Evolutionary conservation across 148 eudicot species (phyloP), one percentile per base, ranked within the genome.

Genomic region (Chenopodium formosanum): DNA sequence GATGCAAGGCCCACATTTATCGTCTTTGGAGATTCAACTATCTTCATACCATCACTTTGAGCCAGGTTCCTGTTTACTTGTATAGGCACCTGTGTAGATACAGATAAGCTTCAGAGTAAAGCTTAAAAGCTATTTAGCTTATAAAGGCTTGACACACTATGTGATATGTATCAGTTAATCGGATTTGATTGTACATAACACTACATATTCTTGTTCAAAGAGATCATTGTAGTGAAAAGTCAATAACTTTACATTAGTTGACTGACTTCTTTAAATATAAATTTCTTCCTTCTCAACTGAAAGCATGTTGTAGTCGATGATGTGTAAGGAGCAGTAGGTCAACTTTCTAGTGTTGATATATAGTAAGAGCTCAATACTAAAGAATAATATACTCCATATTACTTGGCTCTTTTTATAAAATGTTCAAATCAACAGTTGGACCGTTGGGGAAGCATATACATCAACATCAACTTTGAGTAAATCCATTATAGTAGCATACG

Each of bases 51-150:
- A 89, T 96, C 98, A 81, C 88, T 94, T 67, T 90, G 89, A 70
- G 92, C 98, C 91, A 96, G 87, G 79, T 81, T 79, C 84, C 88
- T 96, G 91, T 94, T 94, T 11, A 96, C 98, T 89, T 94, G 99
- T 85, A 96, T 92, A 53, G 99, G 98, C 50, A 91, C 99, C 99
- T 95, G 81, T 16, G 71, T 23, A 48, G 67, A 86, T 44, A 81
- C 77, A 72, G 32, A 52, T 25, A 77, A 82, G 44, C 1, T 75
- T 79, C 47, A 52, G 23, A 68, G 27, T n/a, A 76, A 58, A 62
- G 10, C 69, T 46, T 37, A 34, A 58, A 14, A 71, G 29, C 78
- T 53, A 40, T 14, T 56, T 47, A 47, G 44, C 47, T 11, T 37
- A 1, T 0, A 2, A 70, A 37, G 25, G 22, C 7, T 20, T 17